These are phyloP conservation scores for Skeletonema marinoi DNA, from an alignment of 108 stramenopile species.

Conservation along the genomic window DNA sequence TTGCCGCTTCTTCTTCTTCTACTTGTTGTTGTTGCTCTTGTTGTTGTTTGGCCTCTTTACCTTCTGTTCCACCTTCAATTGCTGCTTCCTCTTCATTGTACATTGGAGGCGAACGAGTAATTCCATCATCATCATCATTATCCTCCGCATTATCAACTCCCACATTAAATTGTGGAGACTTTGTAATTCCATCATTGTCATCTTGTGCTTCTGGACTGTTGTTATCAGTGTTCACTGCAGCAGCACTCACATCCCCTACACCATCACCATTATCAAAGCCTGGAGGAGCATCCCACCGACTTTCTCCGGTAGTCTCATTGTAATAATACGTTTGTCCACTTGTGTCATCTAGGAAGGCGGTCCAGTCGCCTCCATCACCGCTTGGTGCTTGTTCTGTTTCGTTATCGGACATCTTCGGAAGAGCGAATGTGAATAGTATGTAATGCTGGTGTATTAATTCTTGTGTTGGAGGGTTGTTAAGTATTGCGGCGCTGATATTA, in stretches of 20 bases:
- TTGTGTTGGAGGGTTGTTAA: too few species aligned
- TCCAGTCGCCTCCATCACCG: constrained; percentile 30
- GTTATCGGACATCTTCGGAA: not conserved
- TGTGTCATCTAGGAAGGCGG: constrained; percentile 34
- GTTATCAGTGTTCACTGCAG: too few species aligned
- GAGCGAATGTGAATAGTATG: too few species aligned
- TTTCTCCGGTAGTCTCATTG: constrained; percentile 66
- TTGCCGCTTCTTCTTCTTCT: not conserved
- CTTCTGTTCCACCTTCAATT: constrained; percentile 18
- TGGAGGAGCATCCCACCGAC: constrained; percentile 75
- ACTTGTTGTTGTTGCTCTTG: not conserved
- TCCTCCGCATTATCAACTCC: not conserved
- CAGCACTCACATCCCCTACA: not conserved
- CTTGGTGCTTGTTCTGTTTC: not conserved
- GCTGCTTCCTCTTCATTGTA: constrained; percentile 24
- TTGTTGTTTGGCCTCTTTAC: not conserved
- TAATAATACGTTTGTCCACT: constrained; percentile 69
- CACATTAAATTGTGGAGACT: constrained; percentile 1
- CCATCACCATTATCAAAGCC: constrained; percentile 17
- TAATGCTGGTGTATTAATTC: too few species aligned
- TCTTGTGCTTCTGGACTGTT: not conserved
- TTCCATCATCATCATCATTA: not conserved
- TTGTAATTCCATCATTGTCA: constrained; percentile 6
- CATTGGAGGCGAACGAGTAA: not conserved
- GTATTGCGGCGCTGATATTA: too few species aligned